Evolutionary conservation across 2,329 filamentous ascomycete genomes (phyloP), one percentile per base, ranked within the genome.

Genomic region (Pyrenophora tritici-repentis): DNA sequence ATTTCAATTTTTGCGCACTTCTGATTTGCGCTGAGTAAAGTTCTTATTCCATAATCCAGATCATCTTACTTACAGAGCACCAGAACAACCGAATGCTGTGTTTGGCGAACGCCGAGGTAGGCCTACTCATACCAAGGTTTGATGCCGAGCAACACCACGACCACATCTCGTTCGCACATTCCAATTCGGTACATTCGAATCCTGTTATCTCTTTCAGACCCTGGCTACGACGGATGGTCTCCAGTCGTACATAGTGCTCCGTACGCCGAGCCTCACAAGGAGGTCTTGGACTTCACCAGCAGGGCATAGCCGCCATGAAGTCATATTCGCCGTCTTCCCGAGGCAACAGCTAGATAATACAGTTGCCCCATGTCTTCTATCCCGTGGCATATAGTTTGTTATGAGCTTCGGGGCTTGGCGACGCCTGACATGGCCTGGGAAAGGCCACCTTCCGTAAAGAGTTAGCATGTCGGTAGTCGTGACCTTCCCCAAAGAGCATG

Each of bases 401-500:
- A 29, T 12, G 26, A 29, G 26, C 9, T 12, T 29, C 26, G 7
- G 26, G 39, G 22, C 44, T 46, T 50, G 50, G 50, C 41, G 12
- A 41, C 13, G 26, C 26, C 44, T 26, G 42, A 22, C 32, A 13
- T 41, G 31, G 32, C n/a, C 24, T n/a, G 34, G 12, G 32, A 12
- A 45, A 14, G 6, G 16, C 10, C 34, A 57, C 51, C 55, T 57
- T 48, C 50, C 45, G 13, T 7, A 55, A 42, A 18, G 9, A 41
- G 50, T 47, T 55, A 55, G 43, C 6, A 18, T n/a, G 20, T 14
- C n/a, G 1, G 17, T 20, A 36, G 41, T 33, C 14, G 12, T 31
- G 47, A 57, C 55, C 55, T 57, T 57, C 55, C 52, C 10, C 22
- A 57, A 43, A 3, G n/a, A 57, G 55, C 17, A 48, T 57, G 33